These are phyloP conservation scores for Pulicaria dysenterica DNA, from an alignment of 129 eudicot genomes.

Conservation along the genomic window DNA sequence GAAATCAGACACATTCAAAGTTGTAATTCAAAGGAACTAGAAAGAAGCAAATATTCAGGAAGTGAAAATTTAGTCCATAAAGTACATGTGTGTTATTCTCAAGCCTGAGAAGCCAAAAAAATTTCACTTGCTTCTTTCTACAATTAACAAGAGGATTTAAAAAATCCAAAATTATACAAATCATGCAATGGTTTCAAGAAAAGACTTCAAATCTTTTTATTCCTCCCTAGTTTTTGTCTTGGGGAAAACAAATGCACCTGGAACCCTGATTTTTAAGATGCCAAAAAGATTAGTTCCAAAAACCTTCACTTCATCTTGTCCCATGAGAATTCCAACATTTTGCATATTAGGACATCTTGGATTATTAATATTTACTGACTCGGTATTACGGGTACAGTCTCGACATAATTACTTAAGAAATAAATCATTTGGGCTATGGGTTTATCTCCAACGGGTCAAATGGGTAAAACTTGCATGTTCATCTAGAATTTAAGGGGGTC, in stretches of 20 bases:
- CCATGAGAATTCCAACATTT: slow-evolving; percentile 7
- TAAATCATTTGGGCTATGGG: too few relatives aligned
- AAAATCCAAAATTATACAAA: slow-evolving; percentile 22
- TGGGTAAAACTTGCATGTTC: too few relatives aligned
- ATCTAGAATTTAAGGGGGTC: too few relatives aligned
- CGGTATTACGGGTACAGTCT: too few relatives aligned
- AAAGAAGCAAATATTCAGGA: background rate
- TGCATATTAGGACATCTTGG: background rate
- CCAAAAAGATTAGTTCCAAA: slow-evolving; percentile 9
- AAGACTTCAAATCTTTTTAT: slow-evolving; percentile 45
- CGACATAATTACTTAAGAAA: too few relatives aligned
- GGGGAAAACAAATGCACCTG: slow-evolving; percentile 40
- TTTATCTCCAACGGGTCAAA: too few relatives aligned
- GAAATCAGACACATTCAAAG: background rate
- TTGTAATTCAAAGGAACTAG: background rate
- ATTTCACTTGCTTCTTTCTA: slow-evolving; percentile 20
- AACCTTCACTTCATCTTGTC: background rate
- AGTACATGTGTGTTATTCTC: slow-evolving; percentile 23
- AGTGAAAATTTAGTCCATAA: background rate
- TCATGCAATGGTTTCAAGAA: slow-evolving; percentile 24
- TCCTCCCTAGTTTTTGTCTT: slow-evolving; percentile 34
- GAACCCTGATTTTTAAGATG: slow-evolving; percentile 34
- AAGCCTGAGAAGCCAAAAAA: slow-evolving; percentile 21
- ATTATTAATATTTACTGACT: background rate
- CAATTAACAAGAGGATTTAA: slow-evolving; percentile 10